Conservation (phyloP, 2,329 filamentous ascomycete genomes). For the Beauveria brongniartii region DNA sequence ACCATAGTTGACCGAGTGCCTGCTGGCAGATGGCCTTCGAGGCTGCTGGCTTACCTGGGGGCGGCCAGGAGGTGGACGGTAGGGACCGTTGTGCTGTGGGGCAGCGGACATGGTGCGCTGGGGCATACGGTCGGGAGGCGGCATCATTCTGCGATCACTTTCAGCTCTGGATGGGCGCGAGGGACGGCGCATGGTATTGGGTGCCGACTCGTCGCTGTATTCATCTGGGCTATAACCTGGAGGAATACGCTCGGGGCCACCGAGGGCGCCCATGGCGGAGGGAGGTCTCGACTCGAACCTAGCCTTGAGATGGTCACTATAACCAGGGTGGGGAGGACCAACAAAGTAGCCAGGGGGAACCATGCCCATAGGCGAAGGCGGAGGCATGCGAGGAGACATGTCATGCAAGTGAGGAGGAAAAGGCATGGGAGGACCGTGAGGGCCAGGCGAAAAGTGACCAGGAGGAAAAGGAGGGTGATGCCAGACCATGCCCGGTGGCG, state of each 20-base stretch:
- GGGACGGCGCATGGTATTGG: conserved; percentile 30
- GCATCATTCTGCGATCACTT: conserved; percentile 40
- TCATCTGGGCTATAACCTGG: conserved; percentile 30
- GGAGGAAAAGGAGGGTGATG: conserved; percentile 25
- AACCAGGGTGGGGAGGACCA: conserved; percentile 17
- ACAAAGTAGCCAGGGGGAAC: conserved; percentile 24
- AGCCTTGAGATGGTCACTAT: conserved; percentile 23
- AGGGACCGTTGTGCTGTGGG: conserved; percentile 21
- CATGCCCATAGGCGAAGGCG: conserved; percentile 6
- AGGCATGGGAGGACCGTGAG: conserved; percentile 1
- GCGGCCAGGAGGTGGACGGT: conserved; percentile 21
- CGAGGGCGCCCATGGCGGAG: conserved; percentile 32
- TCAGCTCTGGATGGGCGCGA: conserved; percentile 35
- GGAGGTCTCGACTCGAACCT: conserved; percentile 29
- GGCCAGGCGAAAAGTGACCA: conserved; percentile 16
- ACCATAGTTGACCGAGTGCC: conserved; percentile 26
- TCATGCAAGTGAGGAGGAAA: not conserved
- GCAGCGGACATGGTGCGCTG: conserved; percentile 27
- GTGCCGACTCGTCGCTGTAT: conserved; percentile 32
- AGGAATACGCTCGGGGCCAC: conserved; percentile 17
- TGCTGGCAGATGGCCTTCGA: conserved; percentile 21
- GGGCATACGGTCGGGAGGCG: conserved; percentile 33
- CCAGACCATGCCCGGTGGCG: conserved; percentile 22
- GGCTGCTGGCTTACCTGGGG: conserved; percentile 18
- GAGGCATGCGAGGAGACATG: conserved; percentile 15